A percentile compares a stretch with the other conserved stretches of the same genome.
Conservation (phyloP, 768 basidiomycete species). For the Suillus decipiens region DNA sequence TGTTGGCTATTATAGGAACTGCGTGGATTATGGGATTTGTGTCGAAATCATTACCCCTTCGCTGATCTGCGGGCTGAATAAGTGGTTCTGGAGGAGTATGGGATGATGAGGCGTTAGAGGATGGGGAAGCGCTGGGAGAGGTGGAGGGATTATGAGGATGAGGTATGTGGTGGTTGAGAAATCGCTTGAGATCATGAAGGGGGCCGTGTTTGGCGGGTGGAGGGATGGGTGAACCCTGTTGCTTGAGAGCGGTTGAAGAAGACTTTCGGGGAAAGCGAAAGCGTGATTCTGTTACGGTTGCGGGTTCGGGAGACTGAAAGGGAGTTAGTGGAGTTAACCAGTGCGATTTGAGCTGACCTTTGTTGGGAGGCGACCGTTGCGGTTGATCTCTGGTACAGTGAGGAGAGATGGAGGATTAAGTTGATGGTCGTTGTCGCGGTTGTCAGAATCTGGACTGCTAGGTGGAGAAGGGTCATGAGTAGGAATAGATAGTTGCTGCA, state of each 20-base stretch:
- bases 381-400: conserved; percentile 10
- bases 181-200: conserved; percentile 90
- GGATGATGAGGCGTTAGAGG: conserved; percentile 31
- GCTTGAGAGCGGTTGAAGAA: conserved; percentile 24
- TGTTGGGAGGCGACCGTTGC: conserved; percentile 13
- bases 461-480: not conserved
- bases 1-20: conserved; percentile 27
- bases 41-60: conserved; percentile 38
- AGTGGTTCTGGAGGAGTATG: conserved; percentile 34
- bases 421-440: not conserved
- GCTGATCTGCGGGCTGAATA: conserved; percentile 37
- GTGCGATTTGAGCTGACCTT: not conserved
- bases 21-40: conserved; percentile 34
- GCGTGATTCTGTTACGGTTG: conserved; percentile 20
- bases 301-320: conserved; percentile 9
- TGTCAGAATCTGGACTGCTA: conserved; percentile 1
- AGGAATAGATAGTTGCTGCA: conserved; percentile 30
- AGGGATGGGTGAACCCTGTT: conserved; percentile 12
- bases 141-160: conserved; percentile 41
- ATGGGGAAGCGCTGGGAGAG: conserved; percentile 24
- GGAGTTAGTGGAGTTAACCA: conserved; percentile 14
- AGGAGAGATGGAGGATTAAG: not conserved
- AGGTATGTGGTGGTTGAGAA: conserved; percentile 90
- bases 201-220: conserved; percentile 55
- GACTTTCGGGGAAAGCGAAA: conserved; percentile 29